Evolutionary conservation across 169 alveolate species (phyloP), one percentile per base, ranked within the genome.

Genomic region (Cryptosporidium andersoni): DNA sequence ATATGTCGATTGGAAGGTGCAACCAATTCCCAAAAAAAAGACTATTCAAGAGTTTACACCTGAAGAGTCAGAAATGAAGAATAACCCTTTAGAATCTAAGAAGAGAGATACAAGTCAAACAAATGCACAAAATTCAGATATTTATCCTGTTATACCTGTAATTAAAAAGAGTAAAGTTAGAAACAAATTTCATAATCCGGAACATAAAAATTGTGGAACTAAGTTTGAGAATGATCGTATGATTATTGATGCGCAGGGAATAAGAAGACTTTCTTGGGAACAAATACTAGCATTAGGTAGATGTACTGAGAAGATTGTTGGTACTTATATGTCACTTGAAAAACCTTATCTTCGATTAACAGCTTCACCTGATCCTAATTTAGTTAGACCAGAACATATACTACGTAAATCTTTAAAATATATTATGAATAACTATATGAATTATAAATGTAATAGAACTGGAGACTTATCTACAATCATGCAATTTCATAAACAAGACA

Each of bases 271-370:
- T 16, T 51, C 82, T 34, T 81, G 89, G 89, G 64, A 81, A 64
- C 88, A 81, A 48, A 81, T 66, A 8, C 63, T 81, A 4, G 68
- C 60, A 16, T 52, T 81, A 8, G 81, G 74, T 7, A 66, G 42
- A 42, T 55, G 88, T 1, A 66, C 88, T 58, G 89, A 89, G 58
- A 88, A 89, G 14, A 82, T 90, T 64, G 89, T 89, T 63, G 96
- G 96, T 14, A 82, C 91, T 14, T 91, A 93, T 55, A 85, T 64
- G 6, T 89, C 81, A 45, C 80, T 92, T 45, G 96, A 94, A 81
- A 94, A 94, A 45, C 89, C 88, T 40, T 94, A 91, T 65, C 92
- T 92, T 55, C 56, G 97, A 42, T 64, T 94, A 48, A 93, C 95
- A 3, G 88, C 95, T 7, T 91, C 88, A 9, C 96, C 95, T 40